Evolutionary conservation across 495 filamentous ascomycete genomes (phyloP), one percentile per base, ranked within the genome.

Genomic region (Trichoderma virens): DNA sequence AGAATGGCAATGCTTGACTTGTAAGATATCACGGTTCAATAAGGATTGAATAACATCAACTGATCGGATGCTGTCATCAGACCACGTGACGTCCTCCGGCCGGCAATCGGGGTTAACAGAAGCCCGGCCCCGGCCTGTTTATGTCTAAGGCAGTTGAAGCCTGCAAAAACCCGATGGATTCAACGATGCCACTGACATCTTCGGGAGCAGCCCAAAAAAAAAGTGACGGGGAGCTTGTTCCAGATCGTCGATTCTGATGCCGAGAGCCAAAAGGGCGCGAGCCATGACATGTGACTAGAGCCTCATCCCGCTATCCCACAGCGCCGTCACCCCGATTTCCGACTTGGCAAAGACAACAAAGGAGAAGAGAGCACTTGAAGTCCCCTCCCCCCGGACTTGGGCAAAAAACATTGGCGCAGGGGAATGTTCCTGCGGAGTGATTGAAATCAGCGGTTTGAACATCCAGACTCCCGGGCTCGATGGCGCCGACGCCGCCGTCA

Each of bases 401-500:
- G 38, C 3, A 41, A 18, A 41, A 2, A 47, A 6, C 16, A 18
- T 23, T 5, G 43, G 43, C n/a, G 7, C 3, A n/a, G n/a, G 43
- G 43, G 43, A n/a, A n/a, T n/a, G n/a, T n/a, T n/a, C n/a, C n/a
- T n/a, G n/a, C n/a, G n/a, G n/a, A n/a, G n/a, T n/a, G n/a, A n/a
- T n/a, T n/a, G n/a, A n/a, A n/a, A n/a, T n/a, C n/a, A n/a, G n/a
- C n/a, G n/a, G n/a, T n/a, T n/a, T n/a, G n/a, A n/a, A n/a, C n/a
- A n/a, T n/a, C n/a, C n/a, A n/a, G n/a, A n/a, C n/a, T n/a, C n/a
- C 25, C 16, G 23, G 3, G 23, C 7, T n/a, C 25, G n/a, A 56
- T 56, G 51, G 51, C 51, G 23, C 51, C 51, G 9, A 56, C 51
- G 51, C 51, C 51, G 23, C 51, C 51, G 51, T 56, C 51, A 30